Evolutionary conservation across 2,329 filamentous ascomycete species (phyloP), one percentile per base, ranked within the genome.

Genomic region (Aureobasidium sp.): DNA sequence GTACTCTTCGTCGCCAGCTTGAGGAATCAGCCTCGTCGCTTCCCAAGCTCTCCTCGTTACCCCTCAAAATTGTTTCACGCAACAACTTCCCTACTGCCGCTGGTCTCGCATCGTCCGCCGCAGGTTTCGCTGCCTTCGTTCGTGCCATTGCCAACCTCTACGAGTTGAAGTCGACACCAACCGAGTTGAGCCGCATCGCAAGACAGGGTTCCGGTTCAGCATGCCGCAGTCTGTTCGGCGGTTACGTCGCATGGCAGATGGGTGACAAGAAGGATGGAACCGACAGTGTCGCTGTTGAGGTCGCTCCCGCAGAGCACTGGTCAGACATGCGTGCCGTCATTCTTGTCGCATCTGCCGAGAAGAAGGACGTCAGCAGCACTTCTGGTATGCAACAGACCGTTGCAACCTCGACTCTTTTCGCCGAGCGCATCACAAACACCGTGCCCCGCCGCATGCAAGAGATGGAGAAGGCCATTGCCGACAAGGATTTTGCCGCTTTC

Each of bases 1-100:
- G 93, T 62, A 75, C 85, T 58, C 86, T 94, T 49, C 89, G 94
- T 65, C 81, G 85, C 58, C 80, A 84, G 29, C 81, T 97, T 70
- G 94, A 99, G 76, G 79, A 80, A 39, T 76, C 81, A 64, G 80
- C 96, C 73, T 69, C 86, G 0, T 86, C 85, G 27, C 83, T 96
- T n/a, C 91, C 93, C 47, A 90, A 89, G 75, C 85, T 99, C 62
- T 89, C 91, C 13, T 73, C 81, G 57, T 81, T 89, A 70, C 86
- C 89, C 37, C 85, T 99, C 64, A 89, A 87, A 69, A 87, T 99
- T 67, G 91, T 97, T 62, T 94, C 90, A 62, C 89, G 94, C 79
- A 99, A 99, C 83, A 99, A 99, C 83, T 99, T 99, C 82, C 94
- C 94, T 65, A 99, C 94, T 2, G 94, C 94, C 30, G 94, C 94